Evolutionary conservation across 2,329 filamentous ascomycete species (phyloP).

Genomic region (Taxawa tesnikishii): DNA sequence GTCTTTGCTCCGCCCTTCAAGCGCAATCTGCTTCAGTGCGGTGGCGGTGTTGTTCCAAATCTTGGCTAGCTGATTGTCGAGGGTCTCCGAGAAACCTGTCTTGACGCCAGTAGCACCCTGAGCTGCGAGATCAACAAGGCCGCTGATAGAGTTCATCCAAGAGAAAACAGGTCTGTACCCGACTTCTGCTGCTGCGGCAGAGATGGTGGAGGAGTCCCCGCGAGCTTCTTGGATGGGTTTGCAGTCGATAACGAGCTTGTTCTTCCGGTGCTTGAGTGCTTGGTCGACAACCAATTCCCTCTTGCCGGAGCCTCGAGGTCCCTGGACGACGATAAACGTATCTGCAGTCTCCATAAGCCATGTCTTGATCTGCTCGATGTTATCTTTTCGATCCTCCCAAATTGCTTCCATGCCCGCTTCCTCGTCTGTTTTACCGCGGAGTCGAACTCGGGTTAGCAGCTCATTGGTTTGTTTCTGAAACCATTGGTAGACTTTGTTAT

Average conservation of each 20-base stretch:
- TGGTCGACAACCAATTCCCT: constrained; percentile 78
- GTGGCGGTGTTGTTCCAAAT: constrained; percentile 74
- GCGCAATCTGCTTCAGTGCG: constrained; percentile 65
- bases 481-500: constrained; percentile 68
- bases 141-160: constrained; percentile 91
- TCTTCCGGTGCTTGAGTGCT: constrained; percentile 57
- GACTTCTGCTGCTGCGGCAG: constrained; percentile 66
- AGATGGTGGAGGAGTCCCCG: constrained; percentile 77
- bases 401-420: constrained; percentile 64
- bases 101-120: constrained; percentile 92
- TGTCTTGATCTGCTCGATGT: constrained; percentile 69
- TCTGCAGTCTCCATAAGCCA: constrained; percentile 83
- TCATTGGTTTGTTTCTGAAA: constrained; percentile 61
- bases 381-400: constrained; percentile 73
- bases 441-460: constrained; percentile 41
- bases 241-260: constrained; percentile 81
- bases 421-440: constrained; percentile 39
- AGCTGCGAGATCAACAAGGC: constrained; percentile 80
- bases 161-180: constrained; percentile 91
- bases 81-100: constrained; percentile 82
- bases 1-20: constrained; percentile 56
- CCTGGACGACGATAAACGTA: constrained; percentile 89
- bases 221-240: constrained; percentile 85
- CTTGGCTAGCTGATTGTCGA: constrained; percentile 80
- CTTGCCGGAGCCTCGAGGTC: constrained; percentile 83